These are phyloP conservation scores for Zymoseptoria tritici DNA, from an alignment of 2,329 filamentous ascomycete species.

Conservation along the genomic window DNA sequence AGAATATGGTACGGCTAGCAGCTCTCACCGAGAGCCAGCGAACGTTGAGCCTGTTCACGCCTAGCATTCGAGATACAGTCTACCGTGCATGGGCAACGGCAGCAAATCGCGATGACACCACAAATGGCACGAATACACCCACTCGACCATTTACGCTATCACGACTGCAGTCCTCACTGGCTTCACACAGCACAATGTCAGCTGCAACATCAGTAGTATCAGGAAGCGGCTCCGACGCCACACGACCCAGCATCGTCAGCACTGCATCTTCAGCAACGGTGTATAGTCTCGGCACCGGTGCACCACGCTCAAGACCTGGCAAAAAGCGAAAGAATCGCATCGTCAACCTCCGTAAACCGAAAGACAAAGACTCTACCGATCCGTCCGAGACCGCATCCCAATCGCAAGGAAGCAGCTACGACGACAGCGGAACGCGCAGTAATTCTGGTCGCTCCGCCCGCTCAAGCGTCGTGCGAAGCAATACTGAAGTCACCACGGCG, in stretches of 20 bases:
- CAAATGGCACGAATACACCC: slow-evolving; percentile 34
- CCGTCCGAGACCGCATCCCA: slow-evolving; percentile 24
- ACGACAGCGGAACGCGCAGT: slow-evolving; percentile 24
- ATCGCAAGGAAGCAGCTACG: slow-evolving; percentile 35
- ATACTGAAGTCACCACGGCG: slow-evolving; percentile 47
- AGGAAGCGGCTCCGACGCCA: slow-evolving; percentile 59
- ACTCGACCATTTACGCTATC: slow-evolving; percentile 39
- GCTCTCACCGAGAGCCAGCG: slow-evolving; percentile 80
- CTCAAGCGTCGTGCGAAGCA: slow-evolving; percentile 45
- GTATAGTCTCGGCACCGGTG: slow-evolving; percentile 52
- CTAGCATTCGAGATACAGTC: slow-evolving; percentile 79
- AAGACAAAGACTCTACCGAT: slow-evolving; percentile 42
- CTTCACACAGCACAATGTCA: slow-evolving; percentile 50
- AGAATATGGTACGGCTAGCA: slow-evolving; percentile 78
- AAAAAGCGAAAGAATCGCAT: slow-evolving; percentile 79
- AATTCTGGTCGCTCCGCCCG: slow-evolving; percentile 16
- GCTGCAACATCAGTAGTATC: slow-evolving; percentile 52
- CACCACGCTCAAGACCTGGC: slow-evolving; percentile 53
- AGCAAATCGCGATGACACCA: slow-evolving; percentile 57
- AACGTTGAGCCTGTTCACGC: slow-evolving; percentile 85
- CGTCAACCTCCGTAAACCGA: slow-evolving; percentile 66
- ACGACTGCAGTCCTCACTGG: slow-evolving; percentile 38
- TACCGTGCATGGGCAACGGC: slow-evolving; percentile 87
- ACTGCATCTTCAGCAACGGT: slow-evolving; percentile 46
- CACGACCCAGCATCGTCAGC: slow-evolving; percentile 59